These are phyloP conservation scores for Tolypocladium tropicale DNA, from an alignment of 2,329 filamentous ascomycete genomes.

Conservation along the genomic window DNA sequence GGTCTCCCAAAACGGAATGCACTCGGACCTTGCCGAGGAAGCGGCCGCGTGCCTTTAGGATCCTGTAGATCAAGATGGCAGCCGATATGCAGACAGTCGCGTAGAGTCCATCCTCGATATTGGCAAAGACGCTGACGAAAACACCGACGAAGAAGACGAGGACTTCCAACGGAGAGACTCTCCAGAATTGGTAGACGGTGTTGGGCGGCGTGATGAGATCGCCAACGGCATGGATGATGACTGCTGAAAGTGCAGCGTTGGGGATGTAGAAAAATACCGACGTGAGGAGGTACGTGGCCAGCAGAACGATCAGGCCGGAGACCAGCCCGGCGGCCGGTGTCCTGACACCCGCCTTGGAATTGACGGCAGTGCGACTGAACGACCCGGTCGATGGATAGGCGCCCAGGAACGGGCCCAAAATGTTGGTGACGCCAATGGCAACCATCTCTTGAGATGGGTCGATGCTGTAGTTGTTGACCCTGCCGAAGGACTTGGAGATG, in stretches of 20 bases:
- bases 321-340: slow-evolving; percentile 87
- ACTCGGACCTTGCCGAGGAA: slow-evolving; percentile 63
- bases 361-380: slow-evolving; percentile 93
- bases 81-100: slow-evolving; percentile 69
- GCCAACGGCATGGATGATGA: slow-evolving; percentile 93
- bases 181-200: slow-evolving; percentile 91
- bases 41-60: slow-evolving; percentile 70
- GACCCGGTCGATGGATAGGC: slow-evolving; percentile 90
- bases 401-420: slow-evolving; percentile 84
- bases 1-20: slow-evolving; percentile 72
- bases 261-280: slow-evolving; percentile 93
- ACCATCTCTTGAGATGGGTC: slow-evolving; percentile 94
- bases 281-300: slow-evolving; percentile 83
- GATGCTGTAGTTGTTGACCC: slow-evolving; percentile 93
- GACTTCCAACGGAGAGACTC: slow-evolving; percentile 80
- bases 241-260: slow-evolving; percentile 65
- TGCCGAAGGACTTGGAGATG: slow-evolving; percentile 92
- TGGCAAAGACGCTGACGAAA: slow-evolving; percentile 75
- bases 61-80: slow-evolving; percentile 70
- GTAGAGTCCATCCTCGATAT: slow-evolving; percentile 90
- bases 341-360: slow-evolving; percentile 89
- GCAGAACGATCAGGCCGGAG: slow-evolving; percentile 72
- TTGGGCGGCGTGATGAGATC: slow-evolving; percentile 88
- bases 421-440: slow-evolving; percentile 82
- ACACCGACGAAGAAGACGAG: slow-evolving; percentile 91